A percentile compares a stretch with the other conserved stretches of the same genome.
These are phyloP conservation scores for Thinopyrum obtusiflorum DNA, from an alignment of 202 grass and related monocot species.

Conservation along the genomic window DNA sequence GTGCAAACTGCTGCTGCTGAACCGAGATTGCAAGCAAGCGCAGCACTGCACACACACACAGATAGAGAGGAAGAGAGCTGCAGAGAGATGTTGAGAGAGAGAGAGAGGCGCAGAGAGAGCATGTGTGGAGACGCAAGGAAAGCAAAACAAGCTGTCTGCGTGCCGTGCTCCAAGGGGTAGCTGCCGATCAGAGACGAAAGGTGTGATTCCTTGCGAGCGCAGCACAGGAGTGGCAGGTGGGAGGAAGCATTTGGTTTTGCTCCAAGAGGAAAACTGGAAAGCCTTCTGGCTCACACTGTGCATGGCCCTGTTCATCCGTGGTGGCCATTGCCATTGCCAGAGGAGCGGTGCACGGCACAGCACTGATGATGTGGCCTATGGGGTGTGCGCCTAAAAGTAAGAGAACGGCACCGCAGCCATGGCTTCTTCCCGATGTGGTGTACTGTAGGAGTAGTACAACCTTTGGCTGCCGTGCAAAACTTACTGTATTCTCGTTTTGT, in stretches of 20 bases:
- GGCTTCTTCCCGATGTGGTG: no score
- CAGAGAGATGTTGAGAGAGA: not conserved
- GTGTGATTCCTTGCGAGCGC: conserved; percentile 21
- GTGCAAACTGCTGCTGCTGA: not conserved
- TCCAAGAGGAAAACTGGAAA: not conserved
- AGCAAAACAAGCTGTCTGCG: not conserved
- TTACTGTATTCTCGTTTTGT: not conserved
- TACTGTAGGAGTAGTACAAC: no score
- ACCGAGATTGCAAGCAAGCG: not conserved
- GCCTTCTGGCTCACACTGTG: not conserved
- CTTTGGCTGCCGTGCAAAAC: no score
- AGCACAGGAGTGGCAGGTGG: not conserved
- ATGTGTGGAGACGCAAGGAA: not conserved
- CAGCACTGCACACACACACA: not conserved
- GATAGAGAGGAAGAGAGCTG: not conserved
- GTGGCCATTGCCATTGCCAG: not conserved
- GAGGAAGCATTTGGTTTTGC: conserved; percentile 7
- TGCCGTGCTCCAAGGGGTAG: not conserved
- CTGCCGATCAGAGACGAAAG: not conserved
- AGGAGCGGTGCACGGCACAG: not conserved
- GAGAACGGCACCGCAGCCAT: not conserved
- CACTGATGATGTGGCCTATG: not conserved
- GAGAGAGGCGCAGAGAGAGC: not conserved
- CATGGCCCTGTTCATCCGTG: not conserved
- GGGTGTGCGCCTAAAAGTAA: conserved; percentile 2